phyloP scores from a whole-genome alignment of 139 green algal species.

The Mesostigma viride region DNA sequence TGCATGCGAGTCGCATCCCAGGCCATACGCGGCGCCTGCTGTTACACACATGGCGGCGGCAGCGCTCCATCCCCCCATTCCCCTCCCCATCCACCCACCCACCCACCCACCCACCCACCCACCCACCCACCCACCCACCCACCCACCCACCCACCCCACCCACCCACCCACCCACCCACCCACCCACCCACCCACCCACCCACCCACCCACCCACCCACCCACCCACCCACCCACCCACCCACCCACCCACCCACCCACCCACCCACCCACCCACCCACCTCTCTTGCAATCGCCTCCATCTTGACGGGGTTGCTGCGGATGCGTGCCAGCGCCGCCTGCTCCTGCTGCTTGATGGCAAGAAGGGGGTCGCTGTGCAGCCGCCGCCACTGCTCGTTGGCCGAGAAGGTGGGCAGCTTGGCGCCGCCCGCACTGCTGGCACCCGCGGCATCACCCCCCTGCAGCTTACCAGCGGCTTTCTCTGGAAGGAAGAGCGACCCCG shows the following conservation, averaged over 20 bases:
- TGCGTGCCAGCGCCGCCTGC: constrained; percentile 41
- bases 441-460: too few species aligned
- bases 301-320: constrained; percentile 56
- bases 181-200: background rate
- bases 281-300: constrained; percentile 52
- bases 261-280: constrained; percentile 5
- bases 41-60: too few species aligned
- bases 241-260: background rate
- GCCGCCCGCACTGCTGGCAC: background rate
- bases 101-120: background rate
- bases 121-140: background rate
- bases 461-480: background rate
- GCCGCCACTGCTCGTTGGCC: constrained; percentile 77
- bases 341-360: constrained; percentile 68
- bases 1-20: too few species aligned
- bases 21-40: too few species aligned
- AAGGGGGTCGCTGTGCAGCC: constrained; percentile 84
- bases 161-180: background rate
- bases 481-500: constrained; percentile 13
- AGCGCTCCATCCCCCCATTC: too few species aligned
- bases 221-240: background rate
- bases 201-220: background rate
- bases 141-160: background rate
- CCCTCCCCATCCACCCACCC: too few species aligned
- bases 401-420: constrained; percentile 31